Evolutionary conservation across 495 filamentous ascomycete genomes (phyloP).

Genomic region (Trichoderma erinaceum): DNA sequence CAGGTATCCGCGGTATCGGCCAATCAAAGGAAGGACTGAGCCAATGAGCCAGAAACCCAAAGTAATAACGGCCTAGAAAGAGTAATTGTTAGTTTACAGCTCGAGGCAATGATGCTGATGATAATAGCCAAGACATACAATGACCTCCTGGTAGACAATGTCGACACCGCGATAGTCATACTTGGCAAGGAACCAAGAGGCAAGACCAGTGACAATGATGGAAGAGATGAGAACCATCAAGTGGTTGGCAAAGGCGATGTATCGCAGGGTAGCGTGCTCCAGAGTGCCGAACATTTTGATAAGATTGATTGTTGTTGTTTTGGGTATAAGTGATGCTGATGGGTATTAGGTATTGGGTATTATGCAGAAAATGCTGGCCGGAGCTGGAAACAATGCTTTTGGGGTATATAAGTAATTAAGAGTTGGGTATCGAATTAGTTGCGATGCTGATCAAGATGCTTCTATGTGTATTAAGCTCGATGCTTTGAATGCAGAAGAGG

Average conservation of each 20-base stretch:
- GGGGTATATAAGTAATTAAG: background rate
- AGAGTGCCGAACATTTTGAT: background rate
- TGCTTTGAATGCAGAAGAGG: background rate
- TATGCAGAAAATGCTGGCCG: background rate
- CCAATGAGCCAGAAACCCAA: constrained; percentile 11
- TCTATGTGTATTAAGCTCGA: background rate
- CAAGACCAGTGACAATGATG: constrained; percentile 5
- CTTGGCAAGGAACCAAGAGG: constrained; percentile 9
- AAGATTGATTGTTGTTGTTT: background rate
- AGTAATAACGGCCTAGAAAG: constrained; percentile 4
- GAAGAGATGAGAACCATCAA: constrained; percentile 1
- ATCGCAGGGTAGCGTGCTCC: constrained; percentile 2
- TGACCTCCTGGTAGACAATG: constrained; percentile 14
- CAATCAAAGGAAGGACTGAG: background rate
- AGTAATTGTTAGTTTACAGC: background rate
- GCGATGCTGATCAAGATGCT: background rate
- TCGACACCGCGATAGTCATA: background rate
- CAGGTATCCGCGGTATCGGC: constrained; percentile 9
- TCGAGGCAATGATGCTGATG: background rate
- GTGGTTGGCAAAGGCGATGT: constrained; percentile 9
- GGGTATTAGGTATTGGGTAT: background rate
- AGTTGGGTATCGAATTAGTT: background rate
- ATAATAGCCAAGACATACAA: background rate
- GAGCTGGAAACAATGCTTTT: background rate
- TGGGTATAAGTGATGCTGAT: background rate